Base-by-base conservation (phyloP, 257 asterid genomes). In the Rehmannia glutinosa region DNA sequence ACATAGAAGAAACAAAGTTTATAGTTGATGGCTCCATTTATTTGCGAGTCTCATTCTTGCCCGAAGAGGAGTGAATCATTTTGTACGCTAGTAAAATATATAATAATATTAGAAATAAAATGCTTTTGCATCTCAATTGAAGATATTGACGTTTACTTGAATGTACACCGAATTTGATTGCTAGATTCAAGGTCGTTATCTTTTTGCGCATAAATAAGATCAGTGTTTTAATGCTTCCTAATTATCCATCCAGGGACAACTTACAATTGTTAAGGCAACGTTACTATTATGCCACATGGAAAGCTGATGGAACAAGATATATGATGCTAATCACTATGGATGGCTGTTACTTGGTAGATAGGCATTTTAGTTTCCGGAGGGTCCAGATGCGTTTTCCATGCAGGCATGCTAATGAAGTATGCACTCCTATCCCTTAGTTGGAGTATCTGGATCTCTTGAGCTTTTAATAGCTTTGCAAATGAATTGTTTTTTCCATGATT, bases 251-350 rank as follows among this genome's bases (percentile, higher is more conserved):
- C 95, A 94, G 98, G 82, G 98, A 94, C 64, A 94, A 89, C 80
- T 82, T 94, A 64, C 97, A 88, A 72, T 71, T 91, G 73, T 80
- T 94, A 74, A 84, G 97, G 80, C 99, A 94, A 55, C 89, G 94
- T 1, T 94, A 94, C 78, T 94, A 94, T 82, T 94, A 87, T 71
- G 97, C 98, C 12, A 94, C 99, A 50, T 94, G 99, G 99, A 94
- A 94, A 76, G 99, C 99, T 77, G 98, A 94, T 80, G 99, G 99
- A 60, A 94, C 99, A 23, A 84, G 99, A 80, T 94, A 91, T 71
- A 91, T 94, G 98, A 94, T 94, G 99, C 84, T 94, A 61, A 91
- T 94, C 75, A 91, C 98, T 59, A 74, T 81, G 85, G 99, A 91
- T 71, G 99, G 99, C 28, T 94, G 99, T 70, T 94, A 91, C 84